Percentiles rank a stretch among this genome's conserved stretches.
Conservation (phyloP, 768 basidiomycete genomes). For the Amanita inopinata region DNA sequence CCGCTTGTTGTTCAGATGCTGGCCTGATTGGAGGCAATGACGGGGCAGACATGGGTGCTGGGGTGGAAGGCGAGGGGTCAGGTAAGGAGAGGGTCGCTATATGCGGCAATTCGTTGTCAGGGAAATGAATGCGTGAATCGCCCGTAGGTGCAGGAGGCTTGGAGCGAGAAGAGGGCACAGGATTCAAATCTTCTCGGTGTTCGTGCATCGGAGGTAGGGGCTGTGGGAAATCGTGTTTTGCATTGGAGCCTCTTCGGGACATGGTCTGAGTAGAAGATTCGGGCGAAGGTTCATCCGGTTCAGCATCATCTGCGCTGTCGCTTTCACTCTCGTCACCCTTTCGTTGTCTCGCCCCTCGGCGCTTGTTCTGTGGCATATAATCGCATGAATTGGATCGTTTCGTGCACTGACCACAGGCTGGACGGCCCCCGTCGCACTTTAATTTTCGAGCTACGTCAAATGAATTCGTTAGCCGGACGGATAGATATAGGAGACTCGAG, state of each 20-base stretch:
- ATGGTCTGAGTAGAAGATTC: constrained; percentile 38
- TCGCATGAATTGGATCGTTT: constrained; percentile 75
- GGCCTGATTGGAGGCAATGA: constrained; percentile 57
- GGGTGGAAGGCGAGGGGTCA: constrained; percentile 45
- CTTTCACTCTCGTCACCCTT: constrained; percentile 62
- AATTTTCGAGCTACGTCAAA: constrained; percentile 62
- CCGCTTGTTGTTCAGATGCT: constrained; percentile 57
- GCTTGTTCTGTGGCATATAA: constrained; percentile 70
- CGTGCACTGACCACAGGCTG: constrained; percentile 73
- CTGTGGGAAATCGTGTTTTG: constrained; percentile 29
- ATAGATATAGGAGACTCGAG: constrained; percentile 14
- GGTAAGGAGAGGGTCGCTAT: constrained; percentile 61
- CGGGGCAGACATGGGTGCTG: constrained; percentile 51
- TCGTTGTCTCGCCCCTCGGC: constrained; percentile 49
- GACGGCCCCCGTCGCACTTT: constrained; percentile 81
- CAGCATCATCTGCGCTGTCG: constrained; percentile 52
- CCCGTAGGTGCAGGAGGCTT: constrained; percentile 20
- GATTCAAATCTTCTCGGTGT: constrained; percentile 32
- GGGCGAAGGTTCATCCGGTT: constrained; percentile 44
- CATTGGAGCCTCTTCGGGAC: constrained; percentile 40
- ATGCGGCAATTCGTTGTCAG: constrained; percentile 58
- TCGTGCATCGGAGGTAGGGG: constrained; percentile 35
- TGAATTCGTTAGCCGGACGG: constrained; percentile 10
- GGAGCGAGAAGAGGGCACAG: constrained; percentile 27
- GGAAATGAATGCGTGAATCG: constrained; percentile 36